These are phyloP conservation scores for Tetrahymena thermophila DNA, from an alignment of 73 alveolate genomes.

Conservation along the genomic window DNA sequence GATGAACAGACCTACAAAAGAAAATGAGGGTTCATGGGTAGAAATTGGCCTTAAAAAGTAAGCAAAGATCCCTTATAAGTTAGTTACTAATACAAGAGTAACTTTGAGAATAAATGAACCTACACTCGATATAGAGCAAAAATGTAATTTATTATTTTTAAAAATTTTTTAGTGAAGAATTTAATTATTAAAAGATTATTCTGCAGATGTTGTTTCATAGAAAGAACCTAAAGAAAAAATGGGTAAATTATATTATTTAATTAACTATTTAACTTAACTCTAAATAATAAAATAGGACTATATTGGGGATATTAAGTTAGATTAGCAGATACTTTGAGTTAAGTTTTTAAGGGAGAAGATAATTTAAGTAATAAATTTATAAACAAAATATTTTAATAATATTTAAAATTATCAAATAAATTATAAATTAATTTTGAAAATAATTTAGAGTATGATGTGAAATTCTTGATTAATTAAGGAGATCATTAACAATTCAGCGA, in stretches of 20 bases:
- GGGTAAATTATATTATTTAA: neutral
- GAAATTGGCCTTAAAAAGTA: slow-evolving; percentile 88
- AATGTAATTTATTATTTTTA: neutral
- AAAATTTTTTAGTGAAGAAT: neutral
- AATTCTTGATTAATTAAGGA: neutral
- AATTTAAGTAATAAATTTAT: neutral
- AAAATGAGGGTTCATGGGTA: slow-evolving; percentile 86
- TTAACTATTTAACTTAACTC: neutral
- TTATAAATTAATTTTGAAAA: neutral
- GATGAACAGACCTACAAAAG: slow-evolving; percentile 76
- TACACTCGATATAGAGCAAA: neutral
- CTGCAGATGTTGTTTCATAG: neutral
- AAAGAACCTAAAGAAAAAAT: neutral
- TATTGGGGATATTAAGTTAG: neutral
- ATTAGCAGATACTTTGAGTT: neutral
- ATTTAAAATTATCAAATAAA: neutral
- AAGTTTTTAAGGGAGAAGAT: neutral
- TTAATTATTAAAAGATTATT: neutral
- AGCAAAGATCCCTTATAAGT: slow-evolving; percentile 69
- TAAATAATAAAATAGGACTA: neutral
- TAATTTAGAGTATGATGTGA: neutral
- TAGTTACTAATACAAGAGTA: slow-evolving; percentile 89
- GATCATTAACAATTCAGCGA: neutral
- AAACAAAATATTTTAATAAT: neutral
- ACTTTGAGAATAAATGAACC: slow-evolving; percentile 83